Conservation (phyloP, 2,329 filamentous ascomycete genomes). For the Delphinella strobiligena region DNA sequence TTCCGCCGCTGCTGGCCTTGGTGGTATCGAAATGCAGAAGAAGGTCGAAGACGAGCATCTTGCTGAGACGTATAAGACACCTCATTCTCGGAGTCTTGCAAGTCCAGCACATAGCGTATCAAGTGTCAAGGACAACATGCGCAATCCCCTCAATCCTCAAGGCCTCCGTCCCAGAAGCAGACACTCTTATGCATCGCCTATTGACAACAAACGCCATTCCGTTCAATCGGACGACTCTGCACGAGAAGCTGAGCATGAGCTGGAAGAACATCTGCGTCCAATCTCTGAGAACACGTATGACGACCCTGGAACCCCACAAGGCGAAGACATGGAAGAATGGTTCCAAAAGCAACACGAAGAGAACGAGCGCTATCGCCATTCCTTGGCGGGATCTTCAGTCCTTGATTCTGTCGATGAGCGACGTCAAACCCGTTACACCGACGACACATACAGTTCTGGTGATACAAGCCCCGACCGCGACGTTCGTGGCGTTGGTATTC, state of each 20-base stretch:
- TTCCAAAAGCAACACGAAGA: slow-evolving; percentile 43
- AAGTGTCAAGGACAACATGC: slow-evolving; percentile 55
- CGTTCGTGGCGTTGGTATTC: slow-evolving; percentile 58
- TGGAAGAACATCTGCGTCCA: background rate
- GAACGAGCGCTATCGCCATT: slow-evolving; percentile 45
- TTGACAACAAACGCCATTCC: slow-evolving; percentile 33
- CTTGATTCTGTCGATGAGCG: slow-evolving; percentile 30
- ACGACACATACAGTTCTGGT: slow-evolving; percentile 41
- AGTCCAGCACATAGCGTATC: slow-evolving; percentile 91
- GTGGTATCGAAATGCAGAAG: slow-evolving; percentile 12
- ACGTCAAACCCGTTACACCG: slow-evolving; percentile 38
- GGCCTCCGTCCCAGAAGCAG: slow-evolving; percentile 21
- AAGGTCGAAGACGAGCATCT: slow-evolving; percentile 1
- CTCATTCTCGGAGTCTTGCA: slow-evolving; percentile 35
- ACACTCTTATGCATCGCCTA: slow-evolving; percentile 7
- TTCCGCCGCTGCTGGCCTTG: slow-evolving; percentile 28
- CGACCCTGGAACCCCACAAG: slow-evolving; percentile 14
- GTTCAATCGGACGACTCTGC: slow-evolving; percentile 17
- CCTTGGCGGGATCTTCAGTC: slow-evolving; percentile 21
- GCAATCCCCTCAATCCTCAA: slow-evolving; percentile 19
- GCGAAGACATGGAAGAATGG: slow-evolving; percentile 34
- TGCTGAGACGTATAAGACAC: too few relatives aligned
- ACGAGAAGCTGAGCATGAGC: background rate
- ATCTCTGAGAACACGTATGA: slow-evolving; percentile 14
- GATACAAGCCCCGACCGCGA: slow-evolving; percentile 48